These are phyloP conservation scores for Aspergillus costaricaensis DNA, from an alignment of 2,329 filamentous ascomycete species.

Conservation along the genomic window DNA sequence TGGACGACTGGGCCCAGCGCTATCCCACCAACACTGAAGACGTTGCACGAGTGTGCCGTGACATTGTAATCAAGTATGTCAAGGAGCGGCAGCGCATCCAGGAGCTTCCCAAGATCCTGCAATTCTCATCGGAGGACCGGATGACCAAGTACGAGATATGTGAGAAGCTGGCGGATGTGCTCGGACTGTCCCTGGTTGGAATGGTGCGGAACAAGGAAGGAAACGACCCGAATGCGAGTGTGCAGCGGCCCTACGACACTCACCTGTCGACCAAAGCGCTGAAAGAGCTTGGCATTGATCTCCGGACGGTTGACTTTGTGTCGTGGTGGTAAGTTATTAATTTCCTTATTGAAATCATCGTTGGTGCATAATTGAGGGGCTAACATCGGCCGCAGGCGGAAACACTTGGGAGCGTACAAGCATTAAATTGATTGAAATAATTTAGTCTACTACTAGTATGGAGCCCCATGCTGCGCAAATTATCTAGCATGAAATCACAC, in stretches of 20 bases:
- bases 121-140: slow-evolving; percentile 83
- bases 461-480: background rate
- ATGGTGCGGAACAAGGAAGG: slow-evolving; percentile 69
- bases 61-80: slow-evolving; percentile 71
- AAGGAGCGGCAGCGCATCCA: slow-evolving; percentile 50
- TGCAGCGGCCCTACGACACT: slow-evolving; percentile 83
- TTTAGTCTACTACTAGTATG: background rate
- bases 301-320: slow-evolving; percentile 72
- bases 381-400: slow-evolving; percentile 30
- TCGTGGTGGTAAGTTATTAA: slow-evolving; percentile 69
- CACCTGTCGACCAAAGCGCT: slow-evolving; percentile 78
- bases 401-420: slow-evolving; percentile 33
- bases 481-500: background rate
- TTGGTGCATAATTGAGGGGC: slow-evolving; percentile 7
- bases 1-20: slow-evolving; percentile 83
- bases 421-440: slow-evolving; percentile 17
- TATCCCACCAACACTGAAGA: slow-evolving; percentile 91
- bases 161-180: slow-evolving; percentile 72
- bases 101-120: slow-evolving; percentile 68
- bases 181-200: slow-evolving; percentile 69
- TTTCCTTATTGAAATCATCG: slow-evolving; percentile 11
- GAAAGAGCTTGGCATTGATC: slow-evolving; percentile 71
- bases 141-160: slow-evolving; percentile 92
- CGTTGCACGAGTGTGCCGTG: slow-evolving; percentile 74
- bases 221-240: slow-evolving; percentile 69